Conservation (phyloP, 164 flowering plant genomes). For the Berberis vulgaris region DNA sequence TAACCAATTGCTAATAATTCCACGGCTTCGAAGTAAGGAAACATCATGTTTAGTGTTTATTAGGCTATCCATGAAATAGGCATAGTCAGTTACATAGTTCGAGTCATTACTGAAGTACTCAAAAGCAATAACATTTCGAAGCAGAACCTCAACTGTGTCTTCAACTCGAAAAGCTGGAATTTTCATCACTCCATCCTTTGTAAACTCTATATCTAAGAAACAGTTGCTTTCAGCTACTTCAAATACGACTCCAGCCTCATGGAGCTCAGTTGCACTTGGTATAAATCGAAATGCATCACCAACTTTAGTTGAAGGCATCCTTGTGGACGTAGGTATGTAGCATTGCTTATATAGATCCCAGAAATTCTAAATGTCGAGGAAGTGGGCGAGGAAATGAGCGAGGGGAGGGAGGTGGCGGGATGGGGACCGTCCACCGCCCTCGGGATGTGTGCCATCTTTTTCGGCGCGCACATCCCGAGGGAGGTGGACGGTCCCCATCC, state of each 20-base stretch:
- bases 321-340: background rate
- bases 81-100: background rate
- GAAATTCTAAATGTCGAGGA: no score
- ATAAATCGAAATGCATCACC: background rate
- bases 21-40: background rate
- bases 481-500: no score
- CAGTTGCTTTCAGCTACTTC: background rate
- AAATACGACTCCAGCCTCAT: constrained; percentile 9
- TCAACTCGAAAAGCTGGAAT: constrained; percentile 4
- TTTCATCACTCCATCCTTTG: background rate
- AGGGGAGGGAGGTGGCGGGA: no score
- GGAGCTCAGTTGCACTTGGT: constrained; percentile 10
- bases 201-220: constrained; percentile 1
- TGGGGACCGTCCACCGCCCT: no score
- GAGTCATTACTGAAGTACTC: background rate
- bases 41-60: background rate
- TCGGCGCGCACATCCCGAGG: no score
- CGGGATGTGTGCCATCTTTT: no score
- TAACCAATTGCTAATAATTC: background rate
- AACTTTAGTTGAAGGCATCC: no score
- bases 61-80: background rate
- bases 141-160: background rate
- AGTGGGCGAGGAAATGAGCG: no score
- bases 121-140: constrained; percentile 4
- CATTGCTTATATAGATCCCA: no score